Evolutionary conservation across 1,139 yeast genomes (phyloP).

Genomic region (Geotrichum phurueaensis): DNA sequence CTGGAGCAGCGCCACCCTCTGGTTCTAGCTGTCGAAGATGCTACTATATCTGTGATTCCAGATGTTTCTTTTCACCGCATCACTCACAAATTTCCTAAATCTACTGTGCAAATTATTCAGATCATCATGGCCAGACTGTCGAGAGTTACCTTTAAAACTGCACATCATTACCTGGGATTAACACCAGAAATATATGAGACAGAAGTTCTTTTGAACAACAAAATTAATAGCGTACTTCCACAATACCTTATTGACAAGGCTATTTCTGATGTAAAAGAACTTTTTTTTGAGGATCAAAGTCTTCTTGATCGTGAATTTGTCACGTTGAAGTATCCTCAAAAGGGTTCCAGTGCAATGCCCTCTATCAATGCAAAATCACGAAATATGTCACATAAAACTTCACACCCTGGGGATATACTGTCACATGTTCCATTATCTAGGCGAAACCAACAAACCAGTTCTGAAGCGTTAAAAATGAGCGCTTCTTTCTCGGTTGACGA

Average conservation of each 20-base stretch:
- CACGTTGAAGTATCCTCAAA: conserved; percentile 3
- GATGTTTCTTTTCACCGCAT: conserved; percentile 71
- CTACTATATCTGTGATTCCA: conserved; percentile 91
- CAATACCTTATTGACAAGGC: conserved; percentile 44
- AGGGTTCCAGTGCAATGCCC: conserved; percentile 1
- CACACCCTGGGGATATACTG: conserved; percentile 77
- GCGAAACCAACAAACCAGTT: conserved; percentile 1
- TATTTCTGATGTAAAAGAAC: conserved; percentile 40
- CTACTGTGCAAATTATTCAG: conserved; percentile 90
- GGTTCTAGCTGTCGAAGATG: conserved; percentile 56
- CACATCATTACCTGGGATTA: conserved; percentile 78
- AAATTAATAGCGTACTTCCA: conserved; percentile 32
- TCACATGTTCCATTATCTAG: conserved; percentile 77
- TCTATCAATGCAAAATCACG: conserved; percentile 40
- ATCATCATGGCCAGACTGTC: conserved; percentile 82
- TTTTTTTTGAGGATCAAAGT: conserved; percentile 19
- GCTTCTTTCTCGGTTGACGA: conserved; percentile 53
- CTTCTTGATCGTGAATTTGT: conserved; percentile 1
- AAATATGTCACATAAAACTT: conserved; percentile 53
- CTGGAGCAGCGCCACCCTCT: conserved; percentile 26
- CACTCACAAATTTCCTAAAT: conserved; percentile 71
- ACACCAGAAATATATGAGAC: conserved; percentile 77
- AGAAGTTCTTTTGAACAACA: conserved; percentile 59
- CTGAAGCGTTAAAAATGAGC: neutral
- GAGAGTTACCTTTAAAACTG: conserved; percentile 85